Conservation (phyloP, 768 basidiomycete species). For the Suillus spraguei region DNA sequence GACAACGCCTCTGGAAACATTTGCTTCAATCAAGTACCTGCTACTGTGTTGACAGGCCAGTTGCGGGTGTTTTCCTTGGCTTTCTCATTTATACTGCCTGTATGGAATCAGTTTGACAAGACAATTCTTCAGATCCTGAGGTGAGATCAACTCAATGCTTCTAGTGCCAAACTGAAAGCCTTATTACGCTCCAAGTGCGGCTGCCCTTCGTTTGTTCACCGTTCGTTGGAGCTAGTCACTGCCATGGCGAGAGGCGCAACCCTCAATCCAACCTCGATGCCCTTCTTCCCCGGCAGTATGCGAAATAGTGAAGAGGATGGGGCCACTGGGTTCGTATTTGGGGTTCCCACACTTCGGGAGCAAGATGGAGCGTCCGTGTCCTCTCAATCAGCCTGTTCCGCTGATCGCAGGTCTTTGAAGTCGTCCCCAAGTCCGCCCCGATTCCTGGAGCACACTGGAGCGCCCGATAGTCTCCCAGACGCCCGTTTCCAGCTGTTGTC, state of each 20-base stretch:
- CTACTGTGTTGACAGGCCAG: conserved; percentile 12
- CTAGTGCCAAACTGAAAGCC: not conserved
- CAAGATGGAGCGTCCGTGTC: conserved; percentile 53
- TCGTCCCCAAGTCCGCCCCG: conserved; percentile 69
- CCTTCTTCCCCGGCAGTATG: conserved; percentile 75
- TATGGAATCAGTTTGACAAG: conserved; percentile 31
- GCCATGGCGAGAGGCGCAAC: conserved; percentile 77
- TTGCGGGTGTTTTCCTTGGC: conserved; percentile 6
- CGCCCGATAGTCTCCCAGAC: conserved; percentile 23
- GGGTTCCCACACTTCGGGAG: conserved; percentile 47
- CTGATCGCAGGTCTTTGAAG: conserved; percentile 66
- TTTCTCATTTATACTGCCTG: conserved; percentile 17
- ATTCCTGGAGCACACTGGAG: conserved; percentile 30
- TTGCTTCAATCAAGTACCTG: conserved; percentile 16
- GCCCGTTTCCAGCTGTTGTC: conserved; percentile 40
- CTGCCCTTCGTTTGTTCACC: conserved; percentile 24
- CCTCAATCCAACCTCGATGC: conserved; percentile 80
- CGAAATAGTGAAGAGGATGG: conserved; percentile 61
- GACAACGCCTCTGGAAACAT: conserved; percentile 22
- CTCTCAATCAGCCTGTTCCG: conserved; percentile 58
- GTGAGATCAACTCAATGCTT: conserved; percentile 22
- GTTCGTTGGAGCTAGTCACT: conserved; percentile 21
- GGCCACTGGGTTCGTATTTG: conserved; percentile 44
- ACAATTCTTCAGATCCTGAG: conserved; percentile 18
- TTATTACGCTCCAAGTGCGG: conserved; percentile 16